Evolutionary conservation across 805 yeast species (phyloP).

Genomic region (Sungouiella blattae): DNA sequence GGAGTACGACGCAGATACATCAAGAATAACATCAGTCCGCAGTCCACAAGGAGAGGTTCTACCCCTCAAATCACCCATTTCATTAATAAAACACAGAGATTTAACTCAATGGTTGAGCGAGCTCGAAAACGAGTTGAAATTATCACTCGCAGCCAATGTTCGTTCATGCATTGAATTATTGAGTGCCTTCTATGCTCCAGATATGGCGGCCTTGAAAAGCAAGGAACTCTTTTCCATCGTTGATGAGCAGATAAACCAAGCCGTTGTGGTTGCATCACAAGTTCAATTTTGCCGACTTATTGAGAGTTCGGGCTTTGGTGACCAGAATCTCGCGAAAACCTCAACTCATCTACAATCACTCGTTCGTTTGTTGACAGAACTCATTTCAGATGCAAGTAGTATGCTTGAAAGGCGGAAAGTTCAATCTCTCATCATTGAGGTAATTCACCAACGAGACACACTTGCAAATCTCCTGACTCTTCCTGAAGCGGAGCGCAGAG

Average conservation of each 20-base stretch:
- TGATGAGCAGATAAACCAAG: conserved; percentile 51
- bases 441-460: conserved; percentile 55
- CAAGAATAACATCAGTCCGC: conserved; percentile 41
- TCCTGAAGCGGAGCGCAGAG: conserved; percentile 11
- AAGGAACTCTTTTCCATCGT: conserved; percentile 26
- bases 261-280: conserved; percentile 51
- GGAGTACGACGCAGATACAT: conserved; percentile 26
- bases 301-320: conserved; percentile 19
- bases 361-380: not conserved
- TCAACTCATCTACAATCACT: not conserved
- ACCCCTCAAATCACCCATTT: conserved; percentile 39
- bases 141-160: conserved; percentile 38
- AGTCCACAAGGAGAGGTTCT: conserved; percentile 70
- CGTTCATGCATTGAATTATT: not conserved
- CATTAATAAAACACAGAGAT: conserved; percentile 36
- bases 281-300: conserved; percentile 49
- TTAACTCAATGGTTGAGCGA: conserved; percentile 60
- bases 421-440: conserved; percentile 65
- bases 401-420: conserved; percentile 38
- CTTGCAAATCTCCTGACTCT: conserved; percentile 15
- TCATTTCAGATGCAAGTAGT: not conserved
- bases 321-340: not conserved
- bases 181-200: no score
- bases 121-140: conserved; percentile 53
- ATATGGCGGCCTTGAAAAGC: no score